Evolutionary conservation across 176 grass and related monocot species (phyloP), one percentile per base, ranked within the genome.

Genomic region (Tuctoria greenei): DNA sequence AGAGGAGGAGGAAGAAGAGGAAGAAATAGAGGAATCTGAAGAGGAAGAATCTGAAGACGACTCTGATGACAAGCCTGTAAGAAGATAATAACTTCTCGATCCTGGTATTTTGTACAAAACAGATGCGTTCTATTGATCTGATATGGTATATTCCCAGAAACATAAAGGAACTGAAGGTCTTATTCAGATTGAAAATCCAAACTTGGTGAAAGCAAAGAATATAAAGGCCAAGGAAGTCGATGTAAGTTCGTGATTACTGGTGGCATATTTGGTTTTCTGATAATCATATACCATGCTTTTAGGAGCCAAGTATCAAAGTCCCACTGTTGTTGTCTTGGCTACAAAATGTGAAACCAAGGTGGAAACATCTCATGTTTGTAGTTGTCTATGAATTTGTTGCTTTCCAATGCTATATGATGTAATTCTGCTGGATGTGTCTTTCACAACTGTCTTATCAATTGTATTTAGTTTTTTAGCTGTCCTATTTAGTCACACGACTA

Each of bases 181-280:
- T 76, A 99, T 92, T 85, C 83, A 95, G 87, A 99, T 95, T 37
- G 92, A 99, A 66, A 99, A 99, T 67, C 96, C 96, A 55, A 99
- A 99, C 66, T 75, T 99, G 72, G 91, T 77, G 58, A 99, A 92
- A 68, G 69, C 87, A 54, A 99, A 83, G 82, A 90, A 82, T 73
- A 72, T 99, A 70, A 99, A 99, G 86, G 96, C 96, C 49, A 92
- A 88, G 85, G 89, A 92, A 82, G 91, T 78, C 81, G 96, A 95
- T 88, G 96, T 99, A 95, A 99, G 91, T 88, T 88, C 58, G 15
- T 85, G 44, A 36, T 18, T 68, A 17, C 20, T 66, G 52, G 18
- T 40, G 75, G 5, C 11, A 62, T 74, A 18, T 64, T 25, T 61
- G 47, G 13, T 42, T 81, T 23, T 76, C 5, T 62, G 6, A 12